Evolutionary conservation across 2,329 filamentous ascomycete species (phyloP).

Genomic region (Alternaria viburni): DNA sequence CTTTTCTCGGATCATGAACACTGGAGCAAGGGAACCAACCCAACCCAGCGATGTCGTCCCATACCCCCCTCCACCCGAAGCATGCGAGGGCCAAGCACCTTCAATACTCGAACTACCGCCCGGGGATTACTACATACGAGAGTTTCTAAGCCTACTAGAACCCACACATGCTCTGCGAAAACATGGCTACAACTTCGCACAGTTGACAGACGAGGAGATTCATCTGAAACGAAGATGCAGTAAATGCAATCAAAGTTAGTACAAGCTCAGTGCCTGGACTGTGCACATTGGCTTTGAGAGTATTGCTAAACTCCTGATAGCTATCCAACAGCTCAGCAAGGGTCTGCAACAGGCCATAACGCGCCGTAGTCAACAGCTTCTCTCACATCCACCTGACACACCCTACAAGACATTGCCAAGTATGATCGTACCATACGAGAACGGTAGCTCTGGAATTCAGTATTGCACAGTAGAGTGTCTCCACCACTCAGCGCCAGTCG

Average conservation of each 20-base stretch:
- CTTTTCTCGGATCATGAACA: background rate
- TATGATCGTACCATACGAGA: background rate
- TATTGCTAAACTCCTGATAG: background rate
- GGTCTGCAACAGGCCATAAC: background rate
- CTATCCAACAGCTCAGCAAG: conserved; percentile 2
- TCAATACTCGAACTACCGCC: background rate
- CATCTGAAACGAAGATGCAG: conserved; percentile 15
- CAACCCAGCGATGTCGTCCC: background rate
- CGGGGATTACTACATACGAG: background rate
- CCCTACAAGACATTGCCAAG: background rate
- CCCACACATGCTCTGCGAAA: background rate
- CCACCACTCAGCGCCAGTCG: background rate
- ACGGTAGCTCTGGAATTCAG: background rate
- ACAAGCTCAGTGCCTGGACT: background rate
- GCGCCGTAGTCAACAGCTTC: background rate
- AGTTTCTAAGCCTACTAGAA: conserved; percentile 6
- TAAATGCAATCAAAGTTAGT: conserved; percentile 17
- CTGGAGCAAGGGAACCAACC: background rate
- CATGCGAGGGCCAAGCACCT: background rate
- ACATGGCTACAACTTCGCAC: conserved; percentile 14
- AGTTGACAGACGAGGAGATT: conserved; percentile 15
- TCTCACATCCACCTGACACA: background rate
- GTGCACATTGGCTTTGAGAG: background rate
- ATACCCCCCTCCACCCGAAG: background rate
- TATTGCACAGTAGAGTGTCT: background rate